These are phyloP conservation scores for Russula abietina DNA, from an alignment of 768 basidiomycete genomes.

Conservation along the genomic window DNA sequence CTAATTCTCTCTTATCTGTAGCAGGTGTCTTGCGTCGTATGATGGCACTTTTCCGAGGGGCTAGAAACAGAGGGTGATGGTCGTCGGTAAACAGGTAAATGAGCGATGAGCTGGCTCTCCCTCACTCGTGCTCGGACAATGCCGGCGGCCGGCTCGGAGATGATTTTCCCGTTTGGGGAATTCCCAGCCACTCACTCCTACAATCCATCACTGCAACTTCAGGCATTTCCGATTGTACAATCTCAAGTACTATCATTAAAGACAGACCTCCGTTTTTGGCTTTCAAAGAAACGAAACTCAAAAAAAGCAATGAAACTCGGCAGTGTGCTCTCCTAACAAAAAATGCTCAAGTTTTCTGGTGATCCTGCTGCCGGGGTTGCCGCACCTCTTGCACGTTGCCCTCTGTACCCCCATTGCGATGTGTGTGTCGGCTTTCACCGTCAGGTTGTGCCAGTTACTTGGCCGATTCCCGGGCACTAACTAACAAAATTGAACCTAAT, in stretches of 20 bases:
- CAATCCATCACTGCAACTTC: neutral
- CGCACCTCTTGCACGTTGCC: conserved; percentile 20
- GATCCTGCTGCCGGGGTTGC: conserved; percentile 7
- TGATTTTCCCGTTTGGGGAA: conserved; percentile 2
- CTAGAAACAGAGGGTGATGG: conserved; percentile 3
- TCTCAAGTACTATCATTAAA: no score
- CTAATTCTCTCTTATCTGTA: conserved; percentile 3
- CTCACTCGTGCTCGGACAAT: neutral
- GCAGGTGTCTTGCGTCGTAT: neutral
- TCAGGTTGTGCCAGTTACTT: neutral
- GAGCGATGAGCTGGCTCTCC: neutral
- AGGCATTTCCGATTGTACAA: neutral
- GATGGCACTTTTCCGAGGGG: conserved; percentile 4
- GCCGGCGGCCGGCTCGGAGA: conserved; percentile 4
- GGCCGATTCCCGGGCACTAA: conserved; percentile 3
- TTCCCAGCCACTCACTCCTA: neutral
- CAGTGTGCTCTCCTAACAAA: neutral
- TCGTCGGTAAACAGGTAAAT: neutral
- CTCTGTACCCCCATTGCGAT: conserved; percentile 6
- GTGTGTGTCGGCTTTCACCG: conserved; percentile 5
- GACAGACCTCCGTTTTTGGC: neutral
- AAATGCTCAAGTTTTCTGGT: neutral
- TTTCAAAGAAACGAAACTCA: neutral
- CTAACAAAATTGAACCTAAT: conserved; percentile 12
- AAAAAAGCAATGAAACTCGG: neutral